phyloP scores from a whole-genome alignment of 176 grass and related monocot species.

The Ampelocalamus luodianensis region DNA sequence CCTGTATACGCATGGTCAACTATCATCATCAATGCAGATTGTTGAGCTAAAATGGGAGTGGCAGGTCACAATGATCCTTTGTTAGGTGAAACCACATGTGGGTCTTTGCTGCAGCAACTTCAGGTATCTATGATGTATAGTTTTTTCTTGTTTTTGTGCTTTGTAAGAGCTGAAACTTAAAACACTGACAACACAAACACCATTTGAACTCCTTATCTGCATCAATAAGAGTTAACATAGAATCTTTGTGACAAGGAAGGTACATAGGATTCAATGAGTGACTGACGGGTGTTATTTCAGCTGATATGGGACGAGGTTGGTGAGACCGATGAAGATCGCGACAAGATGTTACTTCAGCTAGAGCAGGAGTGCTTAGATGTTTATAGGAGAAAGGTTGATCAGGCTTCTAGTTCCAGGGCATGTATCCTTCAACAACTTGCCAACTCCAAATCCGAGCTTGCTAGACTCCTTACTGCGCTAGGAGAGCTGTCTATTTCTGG shows the following conservation, averaged over 20 bases:
- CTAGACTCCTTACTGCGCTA: conserved; percentile 71
- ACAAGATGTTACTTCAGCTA: conserved; percentile 87
- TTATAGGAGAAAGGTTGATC: conserved; percentile 92
- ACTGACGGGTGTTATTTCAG: conserved; percentile 54
- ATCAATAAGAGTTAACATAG: conserved; percentile 16
- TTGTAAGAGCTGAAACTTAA: conserved; percentile 6
- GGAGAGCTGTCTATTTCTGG: conserved; percentile 77
- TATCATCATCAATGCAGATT: conserved; percentile 51
- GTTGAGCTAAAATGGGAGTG: conserved; percentile 68
- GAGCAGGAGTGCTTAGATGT: conserved; percentile 96
- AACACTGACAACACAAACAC: not conserved
- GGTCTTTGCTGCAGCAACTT: conserved; percentile 85
- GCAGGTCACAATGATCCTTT: conserved; percentile 68
- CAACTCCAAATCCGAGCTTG: conserved; percentile 73
- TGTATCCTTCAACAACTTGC: conserved; percentile 71
- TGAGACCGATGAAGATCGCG: conserved; percentile 80
- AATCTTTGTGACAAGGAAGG: not conserved
- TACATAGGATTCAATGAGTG: conserved; percentile 27
- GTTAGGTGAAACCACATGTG: conserved; percentile 74
- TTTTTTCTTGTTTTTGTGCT: conserved; percentile 1
- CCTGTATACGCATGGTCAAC: not conserved
- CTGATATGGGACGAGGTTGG: conserved; percentile 97
- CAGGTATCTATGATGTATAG: conserved; percentile 43
- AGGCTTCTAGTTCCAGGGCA: conserved; percentile 71
- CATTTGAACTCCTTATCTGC: conserved; percentile 29